Percentiles rank a stretch among this genome's conserved stretches.
These are phyloP conservation scores for Tillandsia fasciculata DNA, from an alignment of 176 grass and related monocot genomes.

Conservation along the genomic window DNA sequence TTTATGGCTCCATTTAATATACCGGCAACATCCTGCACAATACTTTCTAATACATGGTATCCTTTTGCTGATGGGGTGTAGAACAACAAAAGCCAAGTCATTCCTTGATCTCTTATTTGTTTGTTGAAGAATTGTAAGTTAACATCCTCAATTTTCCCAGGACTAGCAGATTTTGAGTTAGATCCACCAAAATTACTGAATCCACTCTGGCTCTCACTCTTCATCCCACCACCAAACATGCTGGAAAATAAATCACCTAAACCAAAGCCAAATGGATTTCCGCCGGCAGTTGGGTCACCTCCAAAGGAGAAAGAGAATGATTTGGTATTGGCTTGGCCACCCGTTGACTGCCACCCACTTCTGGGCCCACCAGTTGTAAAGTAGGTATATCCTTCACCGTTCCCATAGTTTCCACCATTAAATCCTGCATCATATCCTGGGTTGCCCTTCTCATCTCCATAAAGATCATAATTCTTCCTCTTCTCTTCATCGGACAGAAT, in stretches of 20 bases:
- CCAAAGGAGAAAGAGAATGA: constrained; percentile 90
- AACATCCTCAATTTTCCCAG: constrained; percentile 46
- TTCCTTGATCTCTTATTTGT: constrained; percentile 63
- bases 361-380: constrained; percentile 45
- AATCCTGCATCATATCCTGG: constrained; percentile 51
- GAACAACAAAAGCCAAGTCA: constrained; percentile 89
- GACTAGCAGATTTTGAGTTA: constrained; percentile 29
- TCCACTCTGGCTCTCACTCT: constrained; percentile 34
- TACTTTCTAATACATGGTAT: constrained; percentile 46
- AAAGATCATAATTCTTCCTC: constrained; percentile 88
- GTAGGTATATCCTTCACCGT: constrained; percentile 46
- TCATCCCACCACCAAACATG: constrained; percentile 54
- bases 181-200: constrained; percentile 37
- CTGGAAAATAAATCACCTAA: constrained; percentile 81
- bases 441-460: constrained; percentile 69
- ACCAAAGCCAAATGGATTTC: constrained; percentile 60
- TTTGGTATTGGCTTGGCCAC: constrained; percentile 52
- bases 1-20: constrained; percentile 62
- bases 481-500: constrained; percentile 97
- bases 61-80: constrained; percentile 47
- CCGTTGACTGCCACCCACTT: constrained; percentile 65
- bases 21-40: constrained; percentile 48
- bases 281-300: constrained; percentile 33
- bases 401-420: constrained; percentile 52
- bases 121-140: constrained; percentile 69